Evolutionary conservation across 345 rosid species (phyloP), one percentile per base, ranked within the genome.

Genomic region (Geranium brycei): DNA sequence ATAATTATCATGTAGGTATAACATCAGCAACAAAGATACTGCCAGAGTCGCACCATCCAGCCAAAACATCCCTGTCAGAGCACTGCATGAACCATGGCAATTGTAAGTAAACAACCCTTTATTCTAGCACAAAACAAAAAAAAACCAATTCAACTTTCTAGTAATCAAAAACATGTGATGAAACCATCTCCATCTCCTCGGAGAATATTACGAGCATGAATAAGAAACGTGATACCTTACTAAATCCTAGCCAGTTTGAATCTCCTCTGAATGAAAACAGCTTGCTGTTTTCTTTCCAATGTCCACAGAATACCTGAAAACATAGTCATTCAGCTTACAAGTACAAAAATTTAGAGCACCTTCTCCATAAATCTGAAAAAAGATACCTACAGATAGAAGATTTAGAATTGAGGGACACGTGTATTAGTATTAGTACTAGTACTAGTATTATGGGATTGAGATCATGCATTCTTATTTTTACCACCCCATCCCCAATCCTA

Each of bases 41-140:
- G 19, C 86, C 85, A 0, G 89, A 86, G 73, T 82, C 87, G 32
- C 89, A 82, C 92, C 92, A 86, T 53, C 92, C 87, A 4, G 86
- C 87, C 63, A 82, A 11, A 5, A 80, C 64, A 66, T 86, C 92
- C 66, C 69, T 73, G 76, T 75, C 71, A 17, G 69, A 75, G 68
- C 81, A 77, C 89, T 84, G 85, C 80, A n/a, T 17, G 61, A 59
- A 59, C 60, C 60, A 58, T 17, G 28, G 60, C 28, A 18, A 19
- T 59, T 17, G 28, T 23, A 23, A 23, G 28, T 23, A 59, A 19
- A 62, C n/a, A 31, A 7, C 41, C 4, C n/a, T 3, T 15, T 14
- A 35, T 13, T 62, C 3, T 57, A 31, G 16, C n/a, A 13, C 31
- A 19, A 31, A 38, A 31, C 51, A 35, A 3, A 18, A 35, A 18